A percentile compares a stretch with the other conserved stretches of the same genome.
Evolutionary conservation across 768 basidiomycete genomes (phyloP).

Genomic region (Amanita pseudoporphyria): DNA sequence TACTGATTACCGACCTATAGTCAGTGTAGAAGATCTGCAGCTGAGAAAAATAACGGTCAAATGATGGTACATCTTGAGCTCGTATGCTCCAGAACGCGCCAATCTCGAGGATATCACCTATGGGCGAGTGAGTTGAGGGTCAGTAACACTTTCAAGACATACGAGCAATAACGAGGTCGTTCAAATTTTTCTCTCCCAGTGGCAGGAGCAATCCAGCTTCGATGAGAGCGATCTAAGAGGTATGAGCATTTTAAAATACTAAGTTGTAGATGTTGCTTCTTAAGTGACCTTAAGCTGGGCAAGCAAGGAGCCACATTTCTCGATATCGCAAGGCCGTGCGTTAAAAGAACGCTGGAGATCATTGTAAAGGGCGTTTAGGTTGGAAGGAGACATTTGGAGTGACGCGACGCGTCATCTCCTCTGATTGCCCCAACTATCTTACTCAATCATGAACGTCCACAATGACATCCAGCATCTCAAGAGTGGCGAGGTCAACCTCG

Average conservation of each 20-base stretch:
- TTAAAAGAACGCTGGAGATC: slow-evolving; percentile 61
- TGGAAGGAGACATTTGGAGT: slow-evolving; percentile 15
- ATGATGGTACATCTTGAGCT: slow-evolving; percentile 79
- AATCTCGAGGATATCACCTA: slow-evolving; percentile 92
- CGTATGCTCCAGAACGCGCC: slow-evolving; percentile 93
- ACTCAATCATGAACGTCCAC: slow-evolving; percentile 37
- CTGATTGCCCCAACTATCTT: slow-evolving; percentile 14
- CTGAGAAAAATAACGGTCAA: slow-evolving; percentile 92
- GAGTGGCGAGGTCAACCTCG: slow-evolving; percentile 92
- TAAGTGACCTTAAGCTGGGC: slow-evolving; percentile 62
- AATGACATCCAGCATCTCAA: slow-evolving; percentile 87
- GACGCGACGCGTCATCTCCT: slow-evolving; percentile 49
- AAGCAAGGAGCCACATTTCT: slow-evolving; percentile 53
- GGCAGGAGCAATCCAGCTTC: slow-evolving; percentile 72
- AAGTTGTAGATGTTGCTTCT: background rate
- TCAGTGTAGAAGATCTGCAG: slow-evolving; percentile 86
- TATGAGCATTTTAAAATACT: background rate
- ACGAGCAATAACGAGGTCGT: slow-evolving; percentile 73
- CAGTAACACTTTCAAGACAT: slow-evolving; percentile 18
- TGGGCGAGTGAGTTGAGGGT: slow-evolving; percentile 2
- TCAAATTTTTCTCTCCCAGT: slow-evolving; percentile 46
- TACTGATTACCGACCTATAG: slow-evolving; percentile 43
- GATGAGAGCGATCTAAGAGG: slow-evolving; percentile 59
- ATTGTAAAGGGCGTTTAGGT: slow-evolving; percentile 47
- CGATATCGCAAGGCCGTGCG: slow-evolving; percentile 56